phyloP scores from a whole-genome alignment of 2,329 filamentous ascomycete species.

The Colletotrichum zoysiae region DNA sequence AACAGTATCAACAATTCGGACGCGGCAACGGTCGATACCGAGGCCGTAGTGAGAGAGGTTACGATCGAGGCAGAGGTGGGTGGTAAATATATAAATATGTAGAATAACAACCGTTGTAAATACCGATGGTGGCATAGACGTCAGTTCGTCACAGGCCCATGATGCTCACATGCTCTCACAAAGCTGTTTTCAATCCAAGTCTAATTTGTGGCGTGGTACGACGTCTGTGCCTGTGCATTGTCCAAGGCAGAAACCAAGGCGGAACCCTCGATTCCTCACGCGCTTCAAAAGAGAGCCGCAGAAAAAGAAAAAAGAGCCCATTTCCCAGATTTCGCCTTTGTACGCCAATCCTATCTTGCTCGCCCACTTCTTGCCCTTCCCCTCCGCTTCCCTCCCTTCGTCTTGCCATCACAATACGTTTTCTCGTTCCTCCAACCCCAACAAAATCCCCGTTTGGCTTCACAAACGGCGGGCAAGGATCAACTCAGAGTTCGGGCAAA shows the following conservation, averaged over 20 bases:
- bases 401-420: slow-evolving; percentile 22
- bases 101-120: neutral
- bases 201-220: slow-evolving; percentile 30
- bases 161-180: neutral
- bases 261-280: slow-evolving; percentile 24
- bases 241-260: slow-evolving; percentile 40
- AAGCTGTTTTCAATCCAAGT: slow-evolving; percentile 33
- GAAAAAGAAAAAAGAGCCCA: slow-evolving; percentile 27
- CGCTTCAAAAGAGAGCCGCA: slow-evolving; percentile 16
- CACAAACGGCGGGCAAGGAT: slow-evolving; percentile 14
- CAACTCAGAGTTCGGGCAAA: neutral
- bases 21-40: slow-evolving; percentile 33
- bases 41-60: slow-evolving; percentile 36
- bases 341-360: slow-evolving; percentile 30
- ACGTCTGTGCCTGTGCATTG: slow-evolving; percentile 42
- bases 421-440: slow-evolving; percentile 12
- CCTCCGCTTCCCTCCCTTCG: slow-evolving; percentile 11
- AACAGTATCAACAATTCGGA: slow-evolving; percentile 33
- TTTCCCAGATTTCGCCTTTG: slow-evolving; percentile 31
- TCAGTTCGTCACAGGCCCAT: neutral
- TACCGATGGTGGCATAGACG: neutral
- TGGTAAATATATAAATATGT: slow-evolving; percentile 8
- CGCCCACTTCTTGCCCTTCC: neutral
- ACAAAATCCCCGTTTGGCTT: slow-evolving; percentile 4
- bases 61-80: slow-evolving; percentile 37